Evolutionary conservation across 108 stramenopile species (phyloP).

Genomic region (Skeletonema potamos): DNA sequence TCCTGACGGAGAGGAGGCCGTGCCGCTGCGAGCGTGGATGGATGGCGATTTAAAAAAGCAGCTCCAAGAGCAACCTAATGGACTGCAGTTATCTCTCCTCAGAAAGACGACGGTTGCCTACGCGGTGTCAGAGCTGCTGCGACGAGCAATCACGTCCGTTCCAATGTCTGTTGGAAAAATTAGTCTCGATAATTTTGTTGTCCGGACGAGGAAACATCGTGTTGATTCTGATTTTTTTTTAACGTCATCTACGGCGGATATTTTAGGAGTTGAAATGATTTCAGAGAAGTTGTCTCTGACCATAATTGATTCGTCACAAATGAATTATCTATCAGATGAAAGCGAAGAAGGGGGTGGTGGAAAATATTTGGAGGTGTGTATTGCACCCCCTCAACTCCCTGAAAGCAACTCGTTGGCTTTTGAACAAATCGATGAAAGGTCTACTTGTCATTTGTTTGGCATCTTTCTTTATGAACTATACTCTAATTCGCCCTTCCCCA

Average conservation of each 20-base stretch:
- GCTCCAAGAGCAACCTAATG: background rate
- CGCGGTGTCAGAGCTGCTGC: conserved; percentile 27
- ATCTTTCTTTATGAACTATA: conserved; percentile 19
- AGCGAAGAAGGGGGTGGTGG: conserved; percentile 1
- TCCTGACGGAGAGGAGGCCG: background rate
- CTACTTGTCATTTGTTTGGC: conserved; percentile 19
- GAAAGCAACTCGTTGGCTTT: background rate
- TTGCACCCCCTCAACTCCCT: conserved; percentile 3
- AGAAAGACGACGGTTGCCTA: conserved; percentile 34
- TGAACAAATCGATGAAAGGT: conserved; percentile 2
- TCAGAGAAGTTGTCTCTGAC: conserved; percentile 14
- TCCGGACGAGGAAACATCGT: background rate
- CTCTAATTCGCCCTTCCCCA: conserved; percentile 7
- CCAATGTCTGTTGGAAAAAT: background rate
- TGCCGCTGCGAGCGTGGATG: background rate
- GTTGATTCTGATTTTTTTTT: background rate
- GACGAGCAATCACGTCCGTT: background rate
- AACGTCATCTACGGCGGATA: conserved; percentile 3
- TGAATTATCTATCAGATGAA: background rate
- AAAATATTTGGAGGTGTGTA: conserved; percentile 6
- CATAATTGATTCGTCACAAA: conserved; percentile 11
- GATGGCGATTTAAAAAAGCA: background rate
- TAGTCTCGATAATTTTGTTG: conserved; percentile 23
- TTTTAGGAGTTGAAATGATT: conserved; percentile 37
- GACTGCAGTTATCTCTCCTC: background rate